Base-by-base conservation (phyloP, 1,139 yeast species). In the Kodamaea ohmeri region DNA sequence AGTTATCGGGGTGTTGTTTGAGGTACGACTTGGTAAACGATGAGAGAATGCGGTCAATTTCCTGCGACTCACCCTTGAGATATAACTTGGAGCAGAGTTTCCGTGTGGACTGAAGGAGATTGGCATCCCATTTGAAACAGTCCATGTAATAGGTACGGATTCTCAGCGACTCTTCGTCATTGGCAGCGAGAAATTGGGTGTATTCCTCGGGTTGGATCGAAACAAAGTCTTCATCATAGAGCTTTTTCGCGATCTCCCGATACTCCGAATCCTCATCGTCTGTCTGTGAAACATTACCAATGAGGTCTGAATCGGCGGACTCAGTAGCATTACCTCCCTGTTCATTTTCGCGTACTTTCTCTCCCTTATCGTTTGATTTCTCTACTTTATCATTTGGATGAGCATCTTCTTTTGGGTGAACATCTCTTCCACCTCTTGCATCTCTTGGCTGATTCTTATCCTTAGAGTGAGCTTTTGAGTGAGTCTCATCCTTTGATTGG, bases 1-100 rank as follows among this genome's bases (percentile, higher is more conserved):
- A 65, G 47, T 70, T 73, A 12, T 55, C 53, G 47, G 80, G 67
- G 63, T 72, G 62, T 66, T 73, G 58, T 56, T 67, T 57, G 58
- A 75, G 84, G 48, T 90, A 88, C 40, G 84, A 73, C 43, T 74
- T 73, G 17, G 95, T 73, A 55, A 86, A 82, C 1, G 83, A 69
- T 31, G 83, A 82, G 42, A 88, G 63, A 16, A 87, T 73, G 34
- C 87, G 71, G 59, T 87, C 96, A 42, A 88, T 76, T 51, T 83
- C 87, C 50, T 85, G 94, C 1, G 94, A 80, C 57, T 88, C 96
- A 2, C 95, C 96, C 51, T 80, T 80, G 51, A 88, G 69, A 56
- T 83, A 84, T 19, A 88, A 56, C 47, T 71, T 76, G 20, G 76
- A 70, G 48, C 95, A 86, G 32, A 88, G 63, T 37, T 61, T 60